A percentile compares a stretch with the other conserved stretches of the same genome.
Evolutionary conservation across 2,329 filamentous ascomycete species (phyloP).

Genomic region (Pseudofabraea citricarpa): DNA sequence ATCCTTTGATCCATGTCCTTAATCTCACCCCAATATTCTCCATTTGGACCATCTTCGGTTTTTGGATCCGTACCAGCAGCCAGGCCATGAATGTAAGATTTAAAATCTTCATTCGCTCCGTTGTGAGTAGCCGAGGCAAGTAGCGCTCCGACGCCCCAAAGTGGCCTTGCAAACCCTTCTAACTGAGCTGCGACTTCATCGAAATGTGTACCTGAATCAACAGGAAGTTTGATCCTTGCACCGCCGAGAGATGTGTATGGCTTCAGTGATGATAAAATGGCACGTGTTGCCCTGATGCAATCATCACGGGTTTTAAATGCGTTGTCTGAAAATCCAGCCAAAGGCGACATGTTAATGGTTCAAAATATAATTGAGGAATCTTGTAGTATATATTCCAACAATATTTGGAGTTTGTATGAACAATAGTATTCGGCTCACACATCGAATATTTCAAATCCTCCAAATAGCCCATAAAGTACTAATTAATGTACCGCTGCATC

Average conservation of each 20-base stretch:
- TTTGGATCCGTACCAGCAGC: constrained; percentile 26
- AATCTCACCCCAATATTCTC: constrained; percentile 43
- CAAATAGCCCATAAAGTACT: too few relatives aligned
- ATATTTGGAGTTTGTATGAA: too few relatives aligned
- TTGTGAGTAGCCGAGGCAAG: constrained; percentile 4
- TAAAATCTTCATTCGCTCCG: constrained; percentile 2
- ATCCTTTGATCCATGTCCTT: constrained; percentile 44
- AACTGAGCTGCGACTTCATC: constrained; percentile 40
- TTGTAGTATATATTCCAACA: too few relatives aligned
- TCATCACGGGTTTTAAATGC: constrained; percentile 31
- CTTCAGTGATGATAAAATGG: constrained; percentile 23
- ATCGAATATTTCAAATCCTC: too few relatives aligned
- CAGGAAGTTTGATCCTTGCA: constrained; percentile 32
- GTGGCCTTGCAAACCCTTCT: constrained; percentile 36
- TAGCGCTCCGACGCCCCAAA: constrained; percentile 21
- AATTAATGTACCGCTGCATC: too few relatives aligned
- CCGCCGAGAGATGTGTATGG: constrained; percentile 29
- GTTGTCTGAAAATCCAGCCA: constrained; percentile 38
- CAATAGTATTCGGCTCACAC: too few relatives aligned
- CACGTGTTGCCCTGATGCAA: constrained; percentile 28
- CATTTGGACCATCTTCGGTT: constrained; percentile 10
- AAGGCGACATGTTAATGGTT: constrained; percentile 33
- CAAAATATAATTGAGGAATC: too few relatives aligned
- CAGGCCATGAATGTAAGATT: constrained; percentile 12
- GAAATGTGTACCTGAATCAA: constrained; percentile 36